Base-by-base conservation (phyloP, 371 early-diverging fungal genomes). In the Circinella minor region DNA sequence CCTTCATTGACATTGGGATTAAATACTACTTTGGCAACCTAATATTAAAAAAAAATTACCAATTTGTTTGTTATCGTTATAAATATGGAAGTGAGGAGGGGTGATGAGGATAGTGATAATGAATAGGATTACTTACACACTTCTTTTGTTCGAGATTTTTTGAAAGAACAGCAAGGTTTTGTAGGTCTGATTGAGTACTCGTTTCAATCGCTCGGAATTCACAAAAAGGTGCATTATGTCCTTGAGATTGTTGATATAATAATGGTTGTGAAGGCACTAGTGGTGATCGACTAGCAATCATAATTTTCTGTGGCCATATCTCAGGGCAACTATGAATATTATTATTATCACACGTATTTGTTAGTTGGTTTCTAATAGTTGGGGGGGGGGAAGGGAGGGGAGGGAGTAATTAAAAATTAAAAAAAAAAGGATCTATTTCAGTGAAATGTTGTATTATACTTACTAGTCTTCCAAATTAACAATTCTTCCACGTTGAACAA, bases 391-490 rank as follows among this genome's bases (percentile, higher is more conserved):
- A n/a, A n/a, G n/a, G n/a, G 20, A n/a, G 11, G 15, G 3, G 11
- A 43, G 43, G 6, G 43, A 43, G 43, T 6, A 3, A 3, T 9
- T 39, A 9, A 9, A 4, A 11, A 43, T 43, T 43, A 43, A 43
- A 43, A 43, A 3, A 43, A 43, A 43, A 43, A 3, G 3, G 43
- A 43, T 43, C 1, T 60, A 5, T 4, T 11, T 8, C 36, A 27
- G 18, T 4, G 27, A 27, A 27, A 27, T 27, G 27, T 27, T 27
- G 27, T 4, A 9, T 15, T 6, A 10, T 15, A 83, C 87, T 77
- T 83, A 88, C 89, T 84, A 89, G 67, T 86, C 87, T 36, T 87
- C 88, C 15, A 78, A 54, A 20, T 73, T 68, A 43, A 79, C 74
- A 73, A 49, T 70, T 60, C 70, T 71, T 62, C 84, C 77, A 71